phyloP scores from a whole-genome alignment of 139 green algal species.

The Prasinococcaceae sp. region DNA sequence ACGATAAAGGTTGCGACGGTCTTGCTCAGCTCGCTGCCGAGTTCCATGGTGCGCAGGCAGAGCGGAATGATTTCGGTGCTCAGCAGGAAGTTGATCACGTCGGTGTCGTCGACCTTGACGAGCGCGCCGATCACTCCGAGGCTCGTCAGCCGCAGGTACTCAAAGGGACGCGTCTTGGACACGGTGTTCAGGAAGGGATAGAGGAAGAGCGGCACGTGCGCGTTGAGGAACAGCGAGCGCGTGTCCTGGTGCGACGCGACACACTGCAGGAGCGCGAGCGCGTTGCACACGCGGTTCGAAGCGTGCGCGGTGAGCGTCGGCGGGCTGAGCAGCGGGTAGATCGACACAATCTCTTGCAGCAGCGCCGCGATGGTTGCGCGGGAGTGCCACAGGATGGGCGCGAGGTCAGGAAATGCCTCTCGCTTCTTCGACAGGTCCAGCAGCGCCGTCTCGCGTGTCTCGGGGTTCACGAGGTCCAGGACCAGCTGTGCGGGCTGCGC shows the following conservation, averaged over 20 bases:
- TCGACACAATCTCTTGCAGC: slow-evolving; percentile 87
- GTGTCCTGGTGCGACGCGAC: slow-evolving; percentile 92
- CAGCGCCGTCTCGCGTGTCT: slow-evolving; percentile 73
- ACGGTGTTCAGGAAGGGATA: slow-evolving; percentile 98
- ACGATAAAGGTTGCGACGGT: slow-evolving; percentile 99
- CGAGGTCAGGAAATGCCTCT: slow-evolving; percentile 88
- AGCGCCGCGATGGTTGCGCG: slow-evolving; percentile 88
- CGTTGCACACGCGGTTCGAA: slow-evolving; percentile 96
- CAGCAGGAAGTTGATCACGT: slow-evolving; percentile 98
- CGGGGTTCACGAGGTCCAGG: slow-evolving; percentile 54
- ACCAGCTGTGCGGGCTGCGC: slow-evolving; percentile 45
- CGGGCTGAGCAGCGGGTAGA: slow-evolving; percentile 88
- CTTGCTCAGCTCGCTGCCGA: slow-evolving; percentile 94
- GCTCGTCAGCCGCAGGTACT: slow-evolving; percentile 93
- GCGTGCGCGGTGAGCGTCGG: slow-evolving; percentile 82
- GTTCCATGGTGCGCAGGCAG: slow-evolving; percentile 98
- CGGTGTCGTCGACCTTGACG: slow-evolving; percentile 97
- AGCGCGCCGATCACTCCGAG: slow-evolving; percentile 94
- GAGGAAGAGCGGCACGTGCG: slow-evolving; percentile 93
- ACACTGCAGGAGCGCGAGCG: slow-evolving; percentile 90
- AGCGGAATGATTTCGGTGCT: slow-evolving; percentile 98
- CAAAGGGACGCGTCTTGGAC: slow-evolving; percentile 91
- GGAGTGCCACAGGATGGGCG: slow-evolving; percentile 89
- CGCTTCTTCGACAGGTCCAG: slow-evolving; percentile 94
- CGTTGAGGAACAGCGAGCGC: slow-evolving; percentile 77